These are phyloP conservation scores for Asterionellopsis glacialis DNA, from an alignment of 108 stramenopile species.

Conservation along the genomic window DNA sequence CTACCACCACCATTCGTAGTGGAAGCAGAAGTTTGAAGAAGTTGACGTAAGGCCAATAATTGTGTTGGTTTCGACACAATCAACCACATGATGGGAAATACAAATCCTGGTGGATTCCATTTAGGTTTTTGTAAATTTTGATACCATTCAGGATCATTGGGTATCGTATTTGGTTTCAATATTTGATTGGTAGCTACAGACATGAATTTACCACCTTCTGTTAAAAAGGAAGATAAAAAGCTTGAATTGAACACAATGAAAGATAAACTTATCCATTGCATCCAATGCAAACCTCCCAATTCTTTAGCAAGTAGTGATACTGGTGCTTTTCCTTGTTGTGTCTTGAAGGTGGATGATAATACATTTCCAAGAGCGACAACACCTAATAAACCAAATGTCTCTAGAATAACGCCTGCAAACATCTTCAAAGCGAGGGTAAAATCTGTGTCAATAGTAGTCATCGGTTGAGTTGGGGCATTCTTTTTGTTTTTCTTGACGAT, in stretches of 20 bases:
- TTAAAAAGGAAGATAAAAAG: slow-evolving; percentile 32
- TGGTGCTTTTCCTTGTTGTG: too few species aligned
- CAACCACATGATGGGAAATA: slow-evolving; percentile 81
- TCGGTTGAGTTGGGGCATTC: too few species aligned
- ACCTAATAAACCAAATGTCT: too few species aligned
- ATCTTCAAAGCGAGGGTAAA: too few species aligned
- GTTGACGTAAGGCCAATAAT: slow-evolving; percentile 31
- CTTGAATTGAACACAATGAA: slow-evolving; percentile 37
- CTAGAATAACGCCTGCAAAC: too few species aligned
- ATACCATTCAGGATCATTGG: slow-evolving; percentile 58
- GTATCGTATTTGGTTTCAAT: slow-evolving; percentile 33
- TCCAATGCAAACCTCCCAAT: neutral
- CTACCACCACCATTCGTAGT: neutral
- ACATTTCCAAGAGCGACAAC: too few species aligned
- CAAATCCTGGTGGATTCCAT: slow-evolving; percentile 70
- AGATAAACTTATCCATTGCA: slow-evolving; percentile 15
- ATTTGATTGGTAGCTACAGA: slow-evolving; percentile 49
- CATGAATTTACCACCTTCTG: slow-evolving; percentile 15
- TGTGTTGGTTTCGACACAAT: slow-evolving; percentile 73
- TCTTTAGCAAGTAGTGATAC: too few species aligned
- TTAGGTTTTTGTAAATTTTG: slow-evolving; percentile 35
- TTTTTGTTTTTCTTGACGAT: too few species aligned
- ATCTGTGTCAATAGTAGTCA: too few species aligned
- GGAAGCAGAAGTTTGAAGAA: slow-evolving; percentile 6
- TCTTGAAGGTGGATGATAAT: too few species aligned